phyloP scores from a whole-genome alignment of 257 asterid species.

The Nicotiana tomentosiformis region DNA sequence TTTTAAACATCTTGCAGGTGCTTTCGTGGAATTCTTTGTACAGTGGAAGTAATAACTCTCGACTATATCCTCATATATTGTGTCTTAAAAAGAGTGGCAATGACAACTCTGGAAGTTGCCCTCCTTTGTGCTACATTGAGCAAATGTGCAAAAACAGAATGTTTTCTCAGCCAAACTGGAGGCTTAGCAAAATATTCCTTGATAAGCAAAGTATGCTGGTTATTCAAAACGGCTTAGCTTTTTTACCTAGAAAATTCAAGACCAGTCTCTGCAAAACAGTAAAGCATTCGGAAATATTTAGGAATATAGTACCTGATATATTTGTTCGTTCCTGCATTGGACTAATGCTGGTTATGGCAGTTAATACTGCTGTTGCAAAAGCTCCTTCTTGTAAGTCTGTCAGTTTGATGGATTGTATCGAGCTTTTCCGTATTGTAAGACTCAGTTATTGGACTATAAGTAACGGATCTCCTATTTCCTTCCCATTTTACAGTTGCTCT shows the following conservation, averaged over 20 bases:
- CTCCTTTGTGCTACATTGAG: neutral
- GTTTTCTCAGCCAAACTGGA: constrained; percentile 26
- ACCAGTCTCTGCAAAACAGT: constrained; percentile 25
- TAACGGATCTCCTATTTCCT: neutral
- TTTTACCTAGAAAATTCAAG: constrained; percentile 25
- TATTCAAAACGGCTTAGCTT: constrained; percentile 23
- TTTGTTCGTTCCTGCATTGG: constrained; percentile 47
- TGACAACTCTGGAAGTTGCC: neutral
- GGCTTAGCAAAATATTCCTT: constrained; percentile 28
- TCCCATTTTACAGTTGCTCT: constrained; percentile 64
- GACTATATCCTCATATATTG: constrained; percentile 22
- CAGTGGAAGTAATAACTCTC: constrained; percentile 21
- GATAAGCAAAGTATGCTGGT: constrained; percentile 24
- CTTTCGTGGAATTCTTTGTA: constrained; percentile 28
- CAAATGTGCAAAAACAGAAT: constrained; percentile 20
- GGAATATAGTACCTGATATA: constrained; percentile 21
- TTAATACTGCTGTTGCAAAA: constrained; percentile 47
- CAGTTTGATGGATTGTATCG: constrained; percentile 10
- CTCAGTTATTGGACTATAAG: neutral
- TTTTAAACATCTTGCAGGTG: constrained; percentile 28
- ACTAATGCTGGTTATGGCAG: constrained; percentile 62
- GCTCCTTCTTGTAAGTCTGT: constrained; percentile 61
- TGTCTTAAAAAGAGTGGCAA: constrained; percentile 17
- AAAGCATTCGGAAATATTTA: constrained; percentile 24
- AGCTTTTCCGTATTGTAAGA: neutral